Conservation (phyloP, 257 asterid genomes). For the Verbena officinalis region DNA sequence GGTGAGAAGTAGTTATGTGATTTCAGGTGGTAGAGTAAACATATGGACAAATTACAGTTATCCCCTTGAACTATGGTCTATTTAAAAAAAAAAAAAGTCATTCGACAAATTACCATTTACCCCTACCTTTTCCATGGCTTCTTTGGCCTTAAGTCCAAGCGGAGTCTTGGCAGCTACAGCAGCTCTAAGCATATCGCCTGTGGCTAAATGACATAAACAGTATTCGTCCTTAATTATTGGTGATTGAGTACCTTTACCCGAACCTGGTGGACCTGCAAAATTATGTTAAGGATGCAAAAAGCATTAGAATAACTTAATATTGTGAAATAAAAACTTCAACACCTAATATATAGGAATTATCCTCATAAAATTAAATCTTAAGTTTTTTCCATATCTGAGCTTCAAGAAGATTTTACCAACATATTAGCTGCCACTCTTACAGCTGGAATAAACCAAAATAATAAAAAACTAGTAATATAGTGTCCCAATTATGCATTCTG, state of each 20-base stretch:
- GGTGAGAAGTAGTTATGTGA: background rate
- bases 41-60: no score
- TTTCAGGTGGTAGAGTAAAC: slow-evolving; percentile 15
- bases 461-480: background rate
- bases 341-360: background rate
- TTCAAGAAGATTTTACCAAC: background rate
- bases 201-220: slow-evolving; percentile 93
- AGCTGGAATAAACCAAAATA: background rate
- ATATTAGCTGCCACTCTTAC: slow-evolving; percentile 3
- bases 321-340: background rate
- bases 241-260: slow-evolving; percentile 96
- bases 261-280: slow-evolving; percentile 89
- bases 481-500: background rate
- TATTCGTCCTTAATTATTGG: slow-evolving; percentile 89
- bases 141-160: slow-evolving; percentile 89
- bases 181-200: slow-evolving; percentile 99
- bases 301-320: slow-evolving; percentile 24
- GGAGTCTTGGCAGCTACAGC: slow-evolving; percentile 95
- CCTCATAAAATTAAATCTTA: background rate
- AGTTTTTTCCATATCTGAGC: background rate
- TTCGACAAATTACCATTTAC: no score
- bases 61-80: no score
- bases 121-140: slow-evolving; percentile 95
- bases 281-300: slow-evolving; percentile 12
- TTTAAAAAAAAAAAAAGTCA: no score